A percentile compares a stretch with the other conserved stretches of the same genome.
Conservation (phyloP, 129 eudicot genomes). For the Lactuca saligna region DNA sequence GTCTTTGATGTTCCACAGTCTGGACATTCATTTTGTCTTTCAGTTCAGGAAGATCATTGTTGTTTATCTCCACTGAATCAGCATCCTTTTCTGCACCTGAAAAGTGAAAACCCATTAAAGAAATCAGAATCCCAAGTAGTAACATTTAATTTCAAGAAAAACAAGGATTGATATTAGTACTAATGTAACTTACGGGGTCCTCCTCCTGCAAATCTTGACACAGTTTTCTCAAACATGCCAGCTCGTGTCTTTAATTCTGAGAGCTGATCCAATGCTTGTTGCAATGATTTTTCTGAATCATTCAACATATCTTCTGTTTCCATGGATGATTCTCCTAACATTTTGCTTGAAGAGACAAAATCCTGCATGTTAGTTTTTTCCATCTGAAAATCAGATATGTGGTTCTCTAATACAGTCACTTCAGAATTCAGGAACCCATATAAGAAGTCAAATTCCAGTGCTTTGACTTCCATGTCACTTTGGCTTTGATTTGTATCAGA, state of each 20-base stretch:
- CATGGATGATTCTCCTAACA: constrained; percentile 38
- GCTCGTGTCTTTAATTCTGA: constrained; percentile 59
- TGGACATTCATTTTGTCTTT: constrained; percentile 62
- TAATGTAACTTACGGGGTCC: constrained; percentile 37
- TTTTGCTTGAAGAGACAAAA: constrained; percentile 42
- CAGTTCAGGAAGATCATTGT: constrained; percentile 34
- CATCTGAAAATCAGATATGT: constrained; percentile 40
- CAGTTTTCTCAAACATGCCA: constrained; percentile 49
- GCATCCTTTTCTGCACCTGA: constrained; percentile 47
- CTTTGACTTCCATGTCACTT: constrained; percentile 45
- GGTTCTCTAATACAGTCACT: constrained; percentile 52
- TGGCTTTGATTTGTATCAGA: constrained; percentile 37
- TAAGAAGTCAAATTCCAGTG: constrained; percentile 68
- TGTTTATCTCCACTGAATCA: constrained; percentile 20
- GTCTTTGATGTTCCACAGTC: constrained; percentile 79
- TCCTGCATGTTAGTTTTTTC: constrained; percentile 50
- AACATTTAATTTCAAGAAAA: background rate
- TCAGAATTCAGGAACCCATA: constrained; percentile 72
- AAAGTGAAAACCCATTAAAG: constrained; percentile 38
- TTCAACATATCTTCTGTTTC: constrained; percentile 55
- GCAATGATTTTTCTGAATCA: constrained; percentile 62
- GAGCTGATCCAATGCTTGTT: constrained; percentile 68
- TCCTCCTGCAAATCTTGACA: constrained; percentile 40
- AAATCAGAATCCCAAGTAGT: background rate
- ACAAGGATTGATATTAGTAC: too few species aligned